A percentile compares a stretch with the other conserved stretches of the same genome.
Conservation (phyloP, 805 yeast genomes). For the Nakazawaea ishiwadae region DNA sequence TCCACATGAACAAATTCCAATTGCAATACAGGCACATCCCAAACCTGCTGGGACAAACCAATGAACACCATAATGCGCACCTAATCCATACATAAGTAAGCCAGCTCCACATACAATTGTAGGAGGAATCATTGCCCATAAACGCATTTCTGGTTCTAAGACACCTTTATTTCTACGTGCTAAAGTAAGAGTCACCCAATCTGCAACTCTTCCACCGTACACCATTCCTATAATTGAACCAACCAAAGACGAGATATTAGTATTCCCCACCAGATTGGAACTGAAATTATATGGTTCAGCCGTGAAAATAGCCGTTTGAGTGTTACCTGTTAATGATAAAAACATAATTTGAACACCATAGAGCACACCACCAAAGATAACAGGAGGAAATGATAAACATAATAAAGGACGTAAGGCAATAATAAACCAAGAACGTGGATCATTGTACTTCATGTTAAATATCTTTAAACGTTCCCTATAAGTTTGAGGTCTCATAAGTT, state of each 20-base stretch:
- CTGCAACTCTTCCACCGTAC: conserved; percentile 41
- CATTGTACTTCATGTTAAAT: conserved; percentile 33
- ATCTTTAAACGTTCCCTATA: conserved; percentile 33
- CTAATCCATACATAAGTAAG: conserved; percentile 39
- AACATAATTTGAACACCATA: conserved; percentile 49
- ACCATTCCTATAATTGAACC: conserved; percentile 41
- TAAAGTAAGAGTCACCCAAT: conserved; percentile 28
- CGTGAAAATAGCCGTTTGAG: conserved; percentile 35
- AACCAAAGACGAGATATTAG: conserved; percentile 37
- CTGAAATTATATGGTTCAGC: conserved; percentile 35
- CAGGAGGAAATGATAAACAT: conserved; percentile 32
- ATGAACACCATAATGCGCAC: conserved; percentile 27
- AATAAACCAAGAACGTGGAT: conserved; percentile 34
- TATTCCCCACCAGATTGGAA: conserved; percentile 34
- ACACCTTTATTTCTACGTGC: conserved; percentile 40
- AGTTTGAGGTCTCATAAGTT: conserved; percentile 18
- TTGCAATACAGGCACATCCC: conserved; percentile 42
- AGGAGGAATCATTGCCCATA: conserved; percentile 38
- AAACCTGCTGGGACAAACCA: conserved; percentile 40
- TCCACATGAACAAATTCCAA: conserved; percentile 41
- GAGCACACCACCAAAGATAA: conserved; percentile 40
- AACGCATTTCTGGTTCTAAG: conserved; percentile 42
- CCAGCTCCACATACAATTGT: conserved; percentile 37
- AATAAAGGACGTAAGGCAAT: conserved; percentile 34
- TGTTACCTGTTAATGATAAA: conserved; percentile 38